These are phyloP conservation scores for Leptographium wingfieldii DNA, from an alignment of 2,329 filamentous ascomycete species.

Conservation along the genomic window DNA sequence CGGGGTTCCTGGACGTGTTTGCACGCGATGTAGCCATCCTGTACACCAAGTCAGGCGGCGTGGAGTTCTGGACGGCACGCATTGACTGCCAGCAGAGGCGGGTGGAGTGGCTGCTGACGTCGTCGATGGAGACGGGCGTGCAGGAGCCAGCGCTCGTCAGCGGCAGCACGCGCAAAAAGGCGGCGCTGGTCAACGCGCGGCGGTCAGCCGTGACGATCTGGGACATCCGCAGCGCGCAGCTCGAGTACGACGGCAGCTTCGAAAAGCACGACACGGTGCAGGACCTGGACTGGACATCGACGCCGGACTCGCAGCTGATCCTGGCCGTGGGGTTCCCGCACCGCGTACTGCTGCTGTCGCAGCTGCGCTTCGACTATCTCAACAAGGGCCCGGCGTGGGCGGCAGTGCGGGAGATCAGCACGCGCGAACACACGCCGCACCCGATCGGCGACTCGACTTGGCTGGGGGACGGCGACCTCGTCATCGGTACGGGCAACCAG, in stretches of 20 bases:
- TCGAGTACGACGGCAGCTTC: constrained; percentile 72
- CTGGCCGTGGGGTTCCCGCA: constrained; percentile 89
- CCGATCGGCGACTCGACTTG: constrained; percentile 89
- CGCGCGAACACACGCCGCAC: constrained; percentile 71
- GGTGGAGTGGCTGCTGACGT: constrained; percentile 74
- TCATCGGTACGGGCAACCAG: constrained; percentile 84
- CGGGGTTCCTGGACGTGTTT: constrained; percentile 75
- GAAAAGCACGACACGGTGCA: constrained; percentile 61
- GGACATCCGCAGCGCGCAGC: constrained; percentile 69
- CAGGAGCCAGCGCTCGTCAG: constrained; percentile 63
- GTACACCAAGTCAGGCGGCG: constrained; percentile 60
- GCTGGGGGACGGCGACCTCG: constrained; percentile 72
- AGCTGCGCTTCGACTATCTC: constrained; percentile 85
- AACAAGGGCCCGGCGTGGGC: constrained; percentile 86
- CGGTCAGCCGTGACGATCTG: constrained; percentile 75
- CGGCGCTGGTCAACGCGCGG: constrained; percentile 63
- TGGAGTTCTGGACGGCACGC: constrained; percentile 77
- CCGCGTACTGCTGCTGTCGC: constrained; percentile 66
- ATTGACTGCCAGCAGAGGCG: constrained; percentile 46
- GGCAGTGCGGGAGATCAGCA: constrained; percentile 68
- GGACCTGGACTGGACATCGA: constrained; percentile 89
- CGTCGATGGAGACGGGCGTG: constrained; percentile 68
- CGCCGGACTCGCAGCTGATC: constrained; percentile 77
- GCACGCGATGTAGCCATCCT: constrained; percentile 77
- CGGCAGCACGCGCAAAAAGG: constrained; percentile 76